Percentiles rank a stretch among this genome's conserved stretches.
phyloP scores from a whole-genome alignment of 2,329 filamentous ascomycete species.

The Stromatinia cepivora region DNA sequence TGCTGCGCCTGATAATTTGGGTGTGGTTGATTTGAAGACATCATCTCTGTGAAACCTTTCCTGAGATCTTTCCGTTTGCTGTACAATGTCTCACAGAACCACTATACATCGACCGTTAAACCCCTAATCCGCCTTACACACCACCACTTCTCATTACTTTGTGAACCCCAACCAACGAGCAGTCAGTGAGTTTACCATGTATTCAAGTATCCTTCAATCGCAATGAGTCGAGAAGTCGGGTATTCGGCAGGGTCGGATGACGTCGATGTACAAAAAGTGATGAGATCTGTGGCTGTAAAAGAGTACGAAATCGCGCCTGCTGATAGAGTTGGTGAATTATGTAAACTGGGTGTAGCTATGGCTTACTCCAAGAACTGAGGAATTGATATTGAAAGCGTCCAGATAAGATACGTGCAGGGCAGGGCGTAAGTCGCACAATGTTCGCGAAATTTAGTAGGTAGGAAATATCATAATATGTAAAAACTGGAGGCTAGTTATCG shows the following conservation, averaged over 20 bases:
- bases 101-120: slow-evolving; percentile 3
- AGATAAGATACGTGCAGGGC: neutral
- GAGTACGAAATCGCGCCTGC: neutral
- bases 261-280: neutral
- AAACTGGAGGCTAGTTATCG: neutral
- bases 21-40: slow-evolving; percentile 11
- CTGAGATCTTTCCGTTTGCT: neutral
- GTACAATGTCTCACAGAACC: slow-evolving; percentile 9
- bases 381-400: slow-evolving; percentile 8
- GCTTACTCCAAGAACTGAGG: neutral
- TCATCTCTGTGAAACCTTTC: neutral
- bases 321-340: neutral
- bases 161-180: neutral
- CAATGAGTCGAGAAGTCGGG: neutral
- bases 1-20: slow-evolving; percentile 14
- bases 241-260: slow-evolving; percentile 9
- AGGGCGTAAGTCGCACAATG: neutral
- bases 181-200: neutral
- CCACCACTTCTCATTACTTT: slow-evolving; percentile 27
- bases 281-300: slow-evolving; percentile 1
- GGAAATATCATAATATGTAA: neutral
- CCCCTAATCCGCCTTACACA: neutral
- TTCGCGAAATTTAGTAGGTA: neutral
- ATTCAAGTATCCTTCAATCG: neutral
- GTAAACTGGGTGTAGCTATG: neutral